These are phyloP conservation scores for Aquilaria yunnanensis DNA, from an alignment of 345 rosid species.

Conservation along the genomic window DNA sequence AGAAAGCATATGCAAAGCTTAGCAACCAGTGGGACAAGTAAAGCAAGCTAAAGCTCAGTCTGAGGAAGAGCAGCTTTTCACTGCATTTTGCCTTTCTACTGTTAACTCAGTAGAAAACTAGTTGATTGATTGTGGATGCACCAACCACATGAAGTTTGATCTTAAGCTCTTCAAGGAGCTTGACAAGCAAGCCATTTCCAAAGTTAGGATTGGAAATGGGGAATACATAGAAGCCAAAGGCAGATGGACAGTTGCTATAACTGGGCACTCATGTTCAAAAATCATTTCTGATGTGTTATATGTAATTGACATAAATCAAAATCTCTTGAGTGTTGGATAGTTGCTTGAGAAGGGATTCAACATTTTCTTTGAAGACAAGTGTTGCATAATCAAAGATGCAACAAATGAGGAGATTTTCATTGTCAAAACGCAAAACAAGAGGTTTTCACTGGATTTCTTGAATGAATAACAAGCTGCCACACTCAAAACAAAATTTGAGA, in stretches of 20 bases:
- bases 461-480: no score
- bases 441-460: neutral
- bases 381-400: neutral
- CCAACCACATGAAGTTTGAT: neutral
- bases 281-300: neutral
- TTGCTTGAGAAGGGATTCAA: neutral
- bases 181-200: neutral
- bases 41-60: neutral
- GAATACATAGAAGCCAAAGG: neutral
- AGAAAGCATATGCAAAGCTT: neutral
- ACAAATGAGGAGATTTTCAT: neutral
- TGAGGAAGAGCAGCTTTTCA: neutral
- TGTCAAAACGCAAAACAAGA: neutral
- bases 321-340: neutral
- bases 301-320: neutral
- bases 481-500: no score
- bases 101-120: neutral
- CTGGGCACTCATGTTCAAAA: neutral
- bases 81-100: neutral
- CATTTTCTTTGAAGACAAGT: neutral
- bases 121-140: slow-evolving; percentile 1
- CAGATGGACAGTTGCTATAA: neutral
- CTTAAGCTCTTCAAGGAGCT: neutral
- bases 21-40: neutral
- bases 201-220: neutral